phyloP scores from a whole-genome alignment of 495 filamentous ascomycete species.

The Hamigera avellanea region DNA sequence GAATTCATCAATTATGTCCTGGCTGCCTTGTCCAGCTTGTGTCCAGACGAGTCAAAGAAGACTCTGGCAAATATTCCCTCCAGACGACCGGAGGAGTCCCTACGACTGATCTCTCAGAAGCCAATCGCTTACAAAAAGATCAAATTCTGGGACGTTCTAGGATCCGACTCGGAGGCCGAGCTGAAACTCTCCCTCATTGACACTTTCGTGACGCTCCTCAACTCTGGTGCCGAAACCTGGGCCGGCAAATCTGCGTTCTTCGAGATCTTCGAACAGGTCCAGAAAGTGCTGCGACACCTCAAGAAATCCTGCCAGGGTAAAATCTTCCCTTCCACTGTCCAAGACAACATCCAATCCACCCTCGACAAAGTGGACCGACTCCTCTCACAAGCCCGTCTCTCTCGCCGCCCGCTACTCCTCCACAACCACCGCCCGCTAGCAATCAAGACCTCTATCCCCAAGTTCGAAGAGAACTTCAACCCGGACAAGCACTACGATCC shows the following conservation, averaged over 20 bases:
- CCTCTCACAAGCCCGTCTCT: slow-evolving; percentile 43
- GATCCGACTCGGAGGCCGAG: slow-evolving; percentile 17
- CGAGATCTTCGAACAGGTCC: slow-evolving; percentile 57
- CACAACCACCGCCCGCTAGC: slow-evolving; percentile 84
- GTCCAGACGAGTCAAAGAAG: slow-evolving; percentile 35
- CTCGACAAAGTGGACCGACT: slow-evolving; percentile 30
- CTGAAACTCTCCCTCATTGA: slow-evolving; percentile 49
- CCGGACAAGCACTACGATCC: slow-evolving; percentile 94
- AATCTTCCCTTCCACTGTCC: slow-evolving; percentile 25
- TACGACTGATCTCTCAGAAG: slow-evolving; percentile 33
- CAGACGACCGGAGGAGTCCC: slow-evolving; percentile 40
- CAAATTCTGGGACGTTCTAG: slow-evolving; percentile 43
- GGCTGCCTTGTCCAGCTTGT: slow-evolving; percentile 60
- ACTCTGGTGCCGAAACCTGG: slow-evolving; percentile 51
- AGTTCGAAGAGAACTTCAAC: slow-evolving; percentile 94
- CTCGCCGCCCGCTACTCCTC: slow-evolving; percentile 68
- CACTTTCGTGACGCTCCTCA: slow-evolving; percentile 45
- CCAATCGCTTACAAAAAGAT: slow-evolving; percentile 19
- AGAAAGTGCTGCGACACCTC: slow-evolving; percentile 44
- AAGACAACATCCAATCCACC: slow-evolving; percentile 22
- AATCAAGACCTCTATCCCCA: slow-evolving; percentile 81
- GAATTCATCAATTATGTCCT: slow-evolving; percentile 74
- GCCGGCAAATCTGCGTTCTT: slow-evolving; percentile 53
- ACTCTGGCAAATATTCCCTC: slow-evolving; percentile 47
- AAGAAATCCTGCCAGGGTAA: slow-evolving; percentile 38